Conservation (phyloP, 495 filamentous ascomycete species). For the Staphylotrichum longicolle region DNA sequence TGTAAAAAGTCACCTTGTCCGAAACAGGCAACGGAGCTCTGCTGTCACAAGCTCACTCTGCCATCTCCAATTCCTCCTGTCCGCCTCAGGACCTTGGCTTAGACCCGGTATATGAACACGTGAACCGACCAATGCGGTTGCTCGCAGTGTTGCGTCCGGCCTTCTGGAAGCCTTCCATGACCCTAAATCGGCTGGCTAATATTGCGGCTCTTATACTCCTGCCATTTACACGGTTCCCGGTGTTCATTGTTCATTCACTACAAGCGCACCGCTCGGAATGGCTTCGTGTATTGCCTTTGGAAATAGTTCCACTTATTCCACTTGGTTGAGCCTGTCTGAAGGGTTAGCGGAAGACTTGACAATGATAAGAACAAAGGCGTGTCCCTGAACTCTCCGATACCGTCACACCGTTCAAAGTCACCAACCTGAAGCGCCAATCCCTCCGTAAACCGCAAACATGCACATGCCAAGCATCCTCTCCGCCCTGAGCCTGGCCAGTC, state of each 20-base stretch:
- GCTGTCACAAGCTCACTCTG: background rate
- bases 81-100: constrained; percentile 6
- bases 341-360: no score
- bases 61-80: constrained; percentile 4
- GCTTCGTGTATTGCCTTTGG: no score
- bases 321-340: no score
- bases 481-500: constrained; percentile 13
- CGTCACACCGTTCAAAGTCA: background rate
- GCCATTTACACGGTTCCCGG: background rate
- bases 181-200: constrained; percentile 15
- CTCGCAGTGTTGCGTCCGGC: background rate
- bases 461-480: constrained; percentile 15
- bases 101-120: constrained; percentile 4
- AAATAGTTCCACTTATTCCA: no score
- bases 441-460: constrained; percentile 9
- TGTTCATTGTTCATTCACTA: background rate
- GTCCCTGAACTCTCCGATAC: background rate
- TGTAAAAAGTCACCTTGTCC: constrained; percentile 19
- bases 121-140: background rate
- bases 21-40: background rate
- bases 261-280: background rate
- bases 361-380: background rate
- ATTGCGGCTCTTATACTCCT: background rate
- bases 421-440: background rate
- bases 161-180: background rate